Evolutionary conservation across 768 basidiomycete genomes (phyloP).

Genomic region (Lentinula guzmanii): DNA sequence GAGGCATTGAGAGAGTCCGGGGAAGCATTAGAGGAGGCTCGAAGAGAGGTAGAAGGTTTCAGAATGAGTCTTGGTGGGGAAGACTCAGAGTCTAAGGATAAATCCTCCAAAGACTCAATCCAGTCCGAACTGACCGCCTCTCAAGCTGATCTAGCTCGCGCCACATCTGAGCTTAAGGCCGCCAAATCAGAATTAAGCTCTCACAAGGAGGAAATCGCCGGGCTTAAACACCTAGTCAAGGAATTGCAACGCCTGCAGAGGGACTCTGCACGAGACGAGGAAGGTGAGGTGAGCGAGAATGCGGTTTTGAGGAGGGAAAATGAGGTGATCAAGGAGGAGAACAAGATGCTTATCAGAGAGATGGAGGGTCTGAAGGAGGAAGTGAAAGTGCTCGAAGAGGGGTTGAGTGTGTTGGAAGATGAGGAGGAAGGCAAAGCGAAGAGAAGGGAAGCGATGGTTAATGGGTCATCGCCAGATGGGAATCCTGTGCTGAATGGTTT

Average conservation of each 20-base stretch:
- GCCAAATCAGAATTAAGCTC: background rate
- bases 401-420: constrained; percentile 20
- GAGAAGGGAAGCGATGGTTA: background rate
- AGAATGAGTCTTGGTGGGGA: constrained; percentile 61
- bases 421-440: constrained; percentile 26
- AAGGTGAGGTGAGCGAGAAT: background rate
- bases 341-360: constrained; percentile 60
- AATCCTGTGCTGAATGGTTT: background rate
- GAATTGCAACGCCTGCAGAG: constrained; percentile 49
- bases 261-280: constrained; percentile 1
- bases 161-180: constrained; percentile 22
- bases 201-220: constrained; percentile 61
- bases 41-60: constrained; percentile 81
- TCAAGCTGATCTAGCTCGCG: constrained; percentile 30
- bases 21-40: constrained; percentile 80
- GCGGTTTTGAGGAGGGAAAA: constrained; percentile 49
- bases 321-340: constrained; percentile 73
- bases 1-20: constrained; percentile 86
- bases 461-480: background rate
- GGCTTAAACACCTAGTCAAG: constrained; percentile 88
- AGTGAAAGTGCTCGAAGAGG: constrained; percentile 70
- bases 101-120: constrained; percentile 10
- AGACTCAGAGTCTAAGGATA: background rate
- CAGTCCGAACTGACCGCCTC: constrained; percentile 1
- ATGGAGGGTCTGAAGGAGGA: constrained; percentile 75